Conservation (phyloP, 495 filamentous ascomycete genomes). For the Hypoxylon crocopeplum region DNA sequence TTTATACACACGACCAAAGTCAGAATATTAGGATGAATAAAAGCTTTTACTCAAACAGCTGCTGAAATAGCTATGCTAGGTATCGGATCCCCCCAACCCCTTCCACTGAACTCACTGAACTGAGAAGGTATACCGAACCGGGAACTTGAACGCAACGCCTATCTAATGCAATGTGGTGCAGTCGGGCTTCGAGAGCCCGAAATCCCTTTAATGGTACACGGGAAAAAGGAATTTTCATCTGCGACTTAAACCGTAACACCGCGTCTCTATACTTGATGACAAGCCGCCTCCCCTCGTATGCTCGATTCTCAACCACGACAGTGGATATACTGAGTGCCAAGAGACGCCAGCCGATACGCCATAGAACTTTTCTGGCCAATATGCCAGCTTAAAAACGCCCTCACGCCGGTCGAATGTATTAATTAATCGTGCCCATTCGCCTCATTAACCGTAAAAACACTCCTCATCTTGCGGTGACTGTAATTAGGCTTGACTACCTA, state of each 20-base stretch:
- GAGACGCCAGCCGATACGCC: conserved; percentile 22
- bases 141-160: conserved; percentile 31
- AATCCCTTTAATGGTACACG: conserved; percentile 31
- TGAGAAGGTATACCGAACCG: conserved; percentile 17
- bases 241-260: conserved; percentile 17
- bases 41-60: too few relatives aligned
- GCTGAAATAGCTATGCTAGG: conserved; percentile 19
- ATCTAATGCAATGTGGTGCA: conserved; percentile 40
- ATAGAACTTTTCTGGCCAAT: not conserved
- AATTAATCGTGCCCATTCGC: not conserved
- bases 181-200: not conserved
- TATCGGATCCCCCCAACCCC: conserved; percentile 25
- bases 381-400: not conserved
- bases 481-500: not conserved
- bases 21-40: too few relatives aligned
- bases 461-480: not conserved
- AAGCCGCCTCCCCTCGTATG: conserved; percentile 1
- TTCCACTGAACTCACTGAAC: conserved; percentile 6
- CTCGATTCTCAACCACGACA: not conserved
- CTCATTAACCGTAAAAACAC: not conserved
- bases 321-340: conserved; percentile 15
- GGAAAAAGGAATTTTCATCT: conserved; percentile 6
- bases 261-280: conserved; percentile 28
- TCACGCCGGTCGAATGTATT: not conserved
- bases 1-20: too few relatives aligned